Base-by-base conservation (phyloP, 495 filamentous ascomycete species). In the Xylaria flabelliformis region DNA sequence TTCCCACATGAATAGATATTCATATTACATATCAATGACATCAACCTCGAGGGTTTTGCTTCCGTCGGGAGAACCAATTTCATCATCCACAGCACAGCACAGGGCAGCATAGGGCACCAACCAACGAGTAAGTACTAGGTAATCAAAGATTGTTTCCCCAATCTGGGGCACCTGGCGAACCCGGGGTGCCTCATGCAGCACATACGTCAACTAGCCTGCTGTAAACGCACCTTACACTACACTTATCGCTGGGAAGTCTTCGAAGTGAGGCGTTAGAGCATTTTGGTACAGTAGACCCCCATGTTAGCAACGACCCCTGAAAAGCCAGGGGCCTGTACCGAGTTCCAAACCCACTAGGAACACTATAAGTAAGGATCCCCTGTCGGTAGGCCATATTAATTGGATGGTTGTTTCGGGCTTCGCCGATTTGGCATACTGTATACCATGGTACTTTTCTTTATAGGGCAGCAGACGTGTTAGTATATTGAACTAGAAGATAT, bases 391-490 rank as follows among this genome's bases (percentile, higher is more conserved):
- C 26, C 63, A 65, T 48, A 50, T 46, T 34, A 24, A 64, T 64
- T 64, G 61, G 61, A 44, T 64, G 39, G 39, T 24, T 29, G 61
- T 64, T 64, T 61, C 58, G 58, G 58, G 8, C 58, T 61, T 61
- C 58, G 34, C 58, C 58, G 58, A 61, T 61, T 19, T 61, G 9
- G 58, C 58, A n/a, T 61, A 61, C 58, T 56, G 53, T 56, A 56
- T 56, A 56, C 53, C 36, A 39, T 39, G 8, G 6, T 39, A 39
- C 1, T 29, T 2, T 29, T 2, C 36, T 56, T 56, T 15, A 15
- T 1, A 56, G 12, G 12, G 26, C 32, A 26, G 13, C 17, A 29
- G 26, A 56, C 9, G 24, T 29, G 53, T 17, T 56, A 0, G 53
- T 56, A 51, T 51, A 56, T 9, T 24, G 48, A 51, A 24, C 12